Conservation (phyloP, 805 yeast species). For the Saturnispora dispora region DNA sequence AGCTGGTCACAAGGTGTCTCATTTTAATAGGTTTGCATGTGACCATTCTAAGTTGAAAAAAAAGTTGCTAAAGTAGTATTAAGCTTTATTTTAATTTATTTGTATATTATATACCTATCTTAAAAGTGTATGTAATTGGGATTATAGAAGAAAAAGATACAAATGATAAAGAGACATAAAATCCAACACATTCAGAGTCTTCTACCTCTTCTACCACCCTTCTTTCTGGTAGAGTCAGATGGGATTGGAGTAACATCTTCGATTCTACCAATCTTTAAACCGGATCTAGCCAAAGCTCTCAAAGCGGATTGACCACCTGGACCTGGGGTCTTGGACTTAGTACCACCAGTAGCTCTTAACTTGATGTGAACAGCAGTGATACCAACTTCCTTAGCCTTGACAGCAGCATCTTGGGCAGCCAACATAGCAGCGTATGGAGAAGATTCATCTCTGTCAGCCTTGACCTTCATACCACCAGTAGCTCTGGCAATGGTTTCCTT, state of each 20-base stretch:
- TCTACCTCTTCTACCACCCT: slow-evolving; percentile 99
- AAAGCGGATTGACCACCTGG: slow-evolving; percentile 99
- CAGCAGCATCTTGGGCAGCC: slow-evolving; percentile 99
- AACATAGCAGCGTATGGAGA: slow-evolving; percentile 99
- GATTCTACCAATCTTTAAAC: slow-evolving; percentile 98
- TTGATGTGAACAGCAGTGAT: slow-evolving; percentile 99
- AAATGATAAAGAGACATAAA: slow-evolving; percentile 6
- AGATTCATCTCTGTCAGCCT: slow-evolving; percentile 99
- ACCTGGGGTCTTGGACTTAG: slow-evolving; percentile 99
- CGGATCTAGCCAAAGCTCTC: slow-evolving; percentile 99
- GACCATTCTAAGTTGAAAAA: neutral
- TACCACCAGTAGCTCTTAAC: slow-evolving; percentile 99
- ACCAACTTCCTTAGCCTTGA: slow-evolving; percentile 98
- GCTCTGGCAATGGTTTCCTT: slow-evolving; percentile 99
- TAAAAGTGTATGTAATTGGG: slow-evolving; percentile 3
- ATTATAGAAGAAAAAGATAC: slow-evolving; percentile 8
- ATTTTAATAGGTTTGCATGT: neutral
- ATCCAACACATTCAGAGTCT: slow-evolving; percentile 47
- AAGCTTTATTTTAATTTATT: neutral
- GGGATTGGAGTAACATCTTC: slow-evolving; percentile 99
- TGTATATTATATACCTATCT: slow-evolving; percentile 5
- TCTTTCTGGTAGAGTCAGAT: slow-evolving; percentile 99
- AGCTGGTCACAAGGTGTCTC: neutral
- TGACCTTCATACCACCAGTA: slow-evolving; percentile 99
- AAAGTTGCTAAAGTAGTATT: neutral